Evolutionary conservation across 495 filamentous ascomycete species (phyloP), one percentile per base, ranked within the genome.

Genomic region (Cercophora newfieldiana): DNA sequence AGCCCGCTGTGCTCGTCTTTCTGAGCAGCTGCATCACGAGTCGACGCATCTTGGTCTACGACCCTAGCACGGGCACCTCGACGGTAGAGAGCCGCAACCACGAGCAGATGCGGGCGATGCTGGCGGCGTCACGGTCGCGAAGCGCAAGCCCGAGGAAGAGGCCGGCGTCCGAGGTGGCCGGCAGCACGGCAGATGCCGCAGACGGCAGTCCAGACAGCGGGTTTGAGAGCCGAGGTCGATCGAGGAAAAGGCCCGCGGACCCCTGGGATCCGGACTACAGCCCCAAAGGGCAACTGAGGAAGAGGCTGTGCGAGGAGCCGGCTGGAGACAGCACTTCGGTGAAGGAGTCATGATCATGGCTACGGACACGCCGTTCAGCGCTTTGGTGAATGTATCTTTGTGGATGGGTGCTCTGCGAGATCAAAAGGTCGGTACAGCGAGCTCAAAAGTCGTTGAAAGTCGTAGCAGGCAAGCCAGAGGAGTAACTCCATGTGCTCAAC

Each of bases 1-100:
- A 6, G 19, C 62, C 62, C n/a, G 30, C 21, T 14, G 62, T 58
- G 16, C 18, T 64, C 7, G 61, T 33, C 50, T 64, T 56, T 25
- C 26, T 56, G 12, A 26, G 26, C 22, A 54, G 50, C 33, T 64
- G 49, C 21, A 28, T 57, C 21, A 47, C 53, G n/a, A 29, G 21
- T 57, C 54, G 22, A 12, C 54, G 16, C 54, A 19, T 57, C 26
- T 12, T 28, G 21, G 54, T 29, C 54, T 24, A 24, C 25, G 54
- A 26, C 54, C 54, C 25, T 57, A 29, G 21, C n/a, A 29, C 54
- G 12, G 54, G 54, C 25, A 16, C 54, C 54, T 26, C 22, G 54
- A 57, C 54, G 8, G 8, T 26, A 28, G 54, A 29, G 54, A 57
- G 54, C n/a, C 54, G 54, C 3, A 24, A 57, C 21, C 48, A 16